A percentile compares a stretch with the other conserved stretches of the same genome.
phyloP scores from a whole-genome alignment of 306 rosid species.

The Rubus idaeus region DNA sequence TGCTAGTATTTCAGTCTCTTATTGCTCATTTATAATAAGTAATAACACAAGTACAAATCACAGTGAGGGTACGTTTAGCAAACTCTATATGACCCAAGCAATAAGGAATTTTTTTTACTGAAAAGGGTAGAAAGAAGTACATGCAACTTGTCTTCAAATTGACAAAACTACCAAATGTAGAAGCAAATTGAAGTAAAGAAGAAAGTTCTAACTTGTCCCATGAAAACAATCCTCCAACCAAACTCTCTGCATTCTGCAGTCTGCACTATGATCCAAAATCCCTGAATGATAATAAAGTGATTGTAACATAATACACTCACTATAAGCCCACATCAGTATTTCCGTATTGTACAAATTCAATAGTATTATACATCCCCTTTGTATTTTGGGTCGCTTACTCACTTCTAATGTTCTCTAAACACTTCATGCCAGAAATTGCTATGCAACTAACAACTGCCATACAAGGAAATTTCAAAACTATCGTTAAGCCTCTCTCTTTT shows the following conservation, averaged over 20 bases:
- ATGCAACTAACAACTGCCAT: not conserved
- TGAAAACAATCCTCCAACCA: not conserved
- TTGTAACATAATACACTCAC: not conserved
- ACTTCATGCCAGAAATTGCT: not conserved
- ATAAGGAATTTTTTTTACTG: not conserved
- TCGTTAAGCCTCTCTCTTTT: not conserved
- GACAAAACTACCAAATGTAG: not conserved
- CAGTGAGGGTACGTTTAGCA: not conserved
- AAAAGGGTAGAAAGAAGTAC: no score
- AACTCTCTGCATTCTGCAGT: not conserved
- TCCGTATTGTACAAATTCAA: not conserved
- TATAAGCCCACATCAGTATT: not conserved
- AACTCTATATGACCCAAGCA: constrained; percentile 1
- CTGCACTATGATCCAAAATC: not conserved
- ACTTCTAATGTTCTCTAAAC: not conserved
- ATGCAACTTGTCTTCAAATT: not conserved
- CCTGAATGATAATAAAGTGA: not conserved
- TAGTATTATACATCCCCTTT: not conserved
- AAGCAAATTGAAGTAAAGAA: not conserved
- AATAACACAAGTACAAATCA: not conserved
- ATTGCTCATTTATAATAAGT: not conserved
- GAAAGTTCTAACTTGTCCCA: not conserved
- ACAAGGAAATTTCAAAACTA: not conserved
- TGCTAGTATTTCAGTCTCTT: not conserved
- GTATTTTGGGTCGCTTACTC: not conserved